Percentiles rank a stretch among this genome's conserved stretches.
Conservation (phyloP, 768 basidiomycete genomes). For the Amanita thiersii region DNA sequence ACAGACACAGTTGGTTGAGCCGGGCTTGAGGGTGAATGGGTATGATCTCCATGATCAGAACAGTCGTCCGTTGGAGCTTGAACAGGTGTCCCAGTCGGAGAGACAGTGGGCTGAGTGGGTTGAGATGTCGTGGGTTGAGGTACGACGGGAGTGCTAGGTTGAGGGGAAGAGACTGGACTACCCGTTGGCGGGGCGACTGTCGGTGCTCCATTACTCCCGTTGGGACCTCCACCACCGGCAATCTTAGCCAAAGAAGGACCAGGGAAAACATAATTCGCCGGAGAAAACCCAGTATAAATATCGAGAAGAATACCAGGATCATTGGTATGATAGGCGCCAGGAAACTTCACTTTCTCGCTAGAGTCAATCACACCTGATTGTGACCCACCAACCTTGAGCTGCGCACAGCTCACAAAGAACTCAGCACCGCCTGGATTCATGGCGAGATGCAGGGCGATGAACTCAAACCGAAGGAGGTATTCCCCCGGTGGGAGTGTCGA, state of each 20-base stretch:
- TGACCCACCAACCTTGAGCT: slow-evolving; percentile 46
- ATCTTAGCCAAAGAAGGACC: slow-evolving; percentile 42
- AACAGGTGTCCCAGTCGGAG: too few species aligned
- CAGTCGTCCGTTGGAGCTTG: too few species aligned
- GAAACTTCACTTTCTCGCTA: slow-evolving; percentile 51
- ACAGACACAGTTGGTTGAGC: too few species aligned
- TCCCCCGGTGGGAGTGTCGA: slow-evolving; percentile 51
- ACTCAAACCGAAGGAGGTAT: slow-evolving; percentile 73
- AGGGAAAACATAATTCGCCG: slow-evolving; percentile 34
- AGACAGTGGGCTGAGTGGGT: too few species aligned
- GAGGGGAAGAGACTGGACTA: too few species aligned
- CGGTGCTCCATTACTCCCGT: too few species aligned
- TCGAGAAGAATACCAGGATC: slow-evolving; percentile 75
- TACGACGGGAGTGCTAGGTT: too few species aligned
- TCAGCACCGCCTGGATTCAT: slow-evolving; percentile 54
- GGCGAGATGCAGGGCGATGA: slow-evolving; percentile 69
- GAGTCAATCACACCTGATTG: slow-evolving; percentile 36
- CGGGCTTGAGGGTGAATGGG: too few species aligned
- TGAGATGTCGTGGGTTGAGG: too few species aligned
- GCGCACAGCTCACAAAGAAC: slow-evolving; percentile 69
- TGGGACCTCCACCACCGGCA: slow-evolving; percentile 15
- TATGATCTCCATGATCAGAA: too few species aligned
- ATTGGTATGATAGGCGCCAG: slow-evolving; percentile 64
- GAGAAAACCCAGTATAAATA: too few species aligned
- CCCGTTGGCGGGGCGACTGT: too few species aligned